These are phyloP conservation scores for Escovopsis sp. DNA, from an alignment of 2,329 filamentous ascomycete species.

Conservation along the genomic window DNA sequence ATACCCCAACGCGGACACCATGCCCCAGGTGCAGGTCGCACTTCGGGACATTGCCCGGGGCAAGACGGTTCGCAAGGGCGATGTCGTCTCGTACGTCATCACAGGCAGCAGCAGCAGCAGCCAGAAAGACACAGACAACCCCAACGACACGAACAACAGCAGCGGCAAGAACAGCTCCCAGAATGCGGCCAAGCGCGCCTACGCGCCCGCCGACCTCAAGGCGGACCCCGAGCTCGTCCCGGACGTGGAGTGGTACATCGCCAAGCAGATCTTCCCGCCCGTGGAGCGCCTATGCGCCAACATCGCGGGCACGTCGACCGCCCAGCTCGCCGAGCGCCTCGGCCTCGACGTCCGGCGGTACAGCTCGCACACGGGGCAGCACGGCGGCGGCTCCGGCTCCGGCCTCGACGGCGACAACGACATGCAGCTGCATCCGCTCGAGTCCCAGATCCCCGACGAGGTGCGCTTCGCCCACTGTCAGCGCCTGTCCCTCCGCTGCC, in stretches of 20 bases:
- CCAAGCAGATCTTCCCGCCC: slow-evolving; percentile 95
- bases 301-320: slow-evolving; percentile 80
- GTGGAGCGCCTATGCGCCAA: slow-evolving; percentile 96
- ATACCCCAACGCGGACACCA: slow-evolving; percentile 84
- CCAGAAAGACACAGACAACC: slow-evolving; percentile 70
- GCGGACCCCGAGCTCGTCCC: slow-evolving; percentile 59
- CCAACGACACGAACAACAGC: slow-evolving; percentile 74
- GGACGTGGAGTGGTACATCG: slow-evolving; percentile 94
- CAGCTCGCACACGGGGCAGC: slow-evolving; percentile 28
- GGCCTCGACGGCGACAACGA: too few species aligned
- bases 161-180: slow-evolving; percentile 51
- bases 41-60: slow-evolving; percentile 75
- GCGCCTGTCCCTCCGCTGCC: slow-evolving; percentile 64
- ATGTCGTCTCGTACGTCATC: slow-evolving; percentile 93
- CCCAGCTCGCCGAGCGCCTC: slow-evolving; percentile 80
- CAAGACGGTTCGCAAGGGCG: slow-evolving; percentile 78
- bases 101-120: slow-evolving; percentile 54
- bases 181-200: slow-evolving; percentile 73
- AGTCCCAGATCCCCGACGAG: slow-evolving; percentile 85
- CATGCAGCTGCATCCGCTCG: slow-evolving; percentile 72
- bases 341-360: slow-evolving; percentile 86
- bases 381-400: slow-evolving; percentile 37
- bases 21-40: slow-evolving; percentile 95
- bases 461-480: slow-evolving; percentile 74
- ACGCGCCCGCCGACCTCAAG: slow-evolving; percentile 71